Base-by-base conservation (phyloP, 1,284 basidiomycete species). In the Cryptococcus floricola region DNA sequence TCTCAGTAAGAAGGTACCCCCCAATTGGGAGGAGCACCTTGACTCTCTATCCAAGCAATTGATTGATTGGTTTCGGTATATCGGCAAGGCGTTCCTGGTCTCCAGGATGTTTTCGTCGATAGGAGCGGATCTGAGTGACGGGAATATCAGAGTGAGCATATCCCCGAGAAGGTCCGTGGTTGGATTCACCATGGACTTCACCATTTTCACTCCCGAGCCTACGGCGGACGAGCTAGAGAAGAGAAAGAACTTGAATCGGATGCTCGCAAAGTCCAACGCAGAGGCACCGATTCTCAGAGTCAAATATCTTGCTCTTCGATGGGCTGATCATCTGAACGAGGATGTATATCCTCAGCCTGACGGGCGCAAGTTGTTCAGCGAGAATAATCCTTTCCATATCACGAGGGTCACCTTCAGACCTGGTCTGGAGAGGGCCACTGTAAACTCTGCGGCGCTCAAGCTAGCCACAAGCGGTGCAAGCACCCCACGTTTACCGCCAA, bases 11-110 rank as follows among this genome's bases (percentile, higher is more conserved):
- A 13, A 34, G 16, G 19, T 34, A 12, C 16, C 49, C 12, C 48
- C 34, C 18, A 31, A 49, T 31, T 52, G 31, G 18, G 37, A 41
- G 14, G 39, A 47, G 14, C 19, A 25, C 25, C 6, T 34, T 34
- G n/a, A 38, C 9, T 13, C 14, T 52, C 8, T 50, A 45, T 19
- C 13, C 38, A 14, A 13, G 31, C 4, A 47, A 50, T 27, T 58
- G 23, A 23, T 58, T 13, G 25, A 52, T 5, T 58, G 57, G 57
- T 45, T 58, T 10, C 42, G 47, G 23, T 58, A 58, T 27, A 52
- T 58, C 13, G 57, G 57, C 23, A 51, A 55, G 44, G 37, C 19
- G 9, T 50, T 54, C 5, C 19, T 58, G 19, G 38, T 54, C 23
- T 48, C 57, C 6, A 31, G 49, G 18, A 55, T 55, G 53, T 58